Evolutionary conservation across 2,329 filamentous ascomycete genomes (phyloP), one percentile per base, ranked within the genome.

Genomic region (Ceratocystis smalleyi): DNA sequence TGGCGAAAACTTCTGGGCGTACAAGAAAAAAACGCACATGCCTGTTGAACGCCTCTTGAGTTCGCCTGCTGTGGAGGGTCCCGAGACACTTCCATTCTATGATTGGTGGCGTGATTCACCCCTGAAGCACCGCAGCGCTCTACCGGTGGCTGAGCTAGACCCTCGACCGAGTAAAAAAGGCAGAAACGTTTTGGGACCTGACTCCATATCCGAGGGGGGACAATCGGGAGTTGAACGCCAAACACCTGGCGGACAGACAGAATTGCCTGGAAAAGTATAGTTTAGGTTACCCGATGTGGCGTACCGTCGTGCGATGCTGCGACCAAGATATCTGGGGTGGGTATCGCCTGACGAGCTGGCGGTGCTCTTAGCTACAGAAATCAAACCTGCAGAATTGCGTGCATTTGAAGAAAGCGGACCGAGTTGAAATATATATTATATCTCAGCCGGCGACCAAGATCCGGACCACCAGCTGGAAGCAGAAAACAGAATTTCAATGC

Each of bases 1-100:
- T 3, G 62, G 49, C 22, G 27, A 32, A n/a, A 40, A 49, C 35
- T 63, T 57, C 43, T 63, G 62, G 62, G 35, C 40, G 40, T 63
- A 47, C 40, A 63, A 63, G 22, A n/a, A 47, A 15, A 24, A 59
- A 12, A n/a, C 30, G 35, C 27, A 45, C 22, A 35, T 45, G 62
- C 35, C 59, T 8, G n/a, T 6, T 22, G 35, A 19, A n/a, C 54
- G 47, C 22, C 51, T 40, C 17, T 5, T 12, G 8, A 8, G 27
- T 24, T n/a, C 40, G 19, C 47, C 19, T 30, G 55, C 15, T 24
- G 35, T 49, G 2, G 17, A 59, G 15, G 24, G 27, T 4, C 24
- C 40, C 35, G 7, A 43, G 3, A 19, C 32, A 15, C 51, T 40
- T 10, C 40, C 62, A 32, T 63, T 59, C 4, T 22, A 43, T 15